Base-by-base conservation (phyloP, 139 green algal species). In the Chlorella sp. region DNA sequence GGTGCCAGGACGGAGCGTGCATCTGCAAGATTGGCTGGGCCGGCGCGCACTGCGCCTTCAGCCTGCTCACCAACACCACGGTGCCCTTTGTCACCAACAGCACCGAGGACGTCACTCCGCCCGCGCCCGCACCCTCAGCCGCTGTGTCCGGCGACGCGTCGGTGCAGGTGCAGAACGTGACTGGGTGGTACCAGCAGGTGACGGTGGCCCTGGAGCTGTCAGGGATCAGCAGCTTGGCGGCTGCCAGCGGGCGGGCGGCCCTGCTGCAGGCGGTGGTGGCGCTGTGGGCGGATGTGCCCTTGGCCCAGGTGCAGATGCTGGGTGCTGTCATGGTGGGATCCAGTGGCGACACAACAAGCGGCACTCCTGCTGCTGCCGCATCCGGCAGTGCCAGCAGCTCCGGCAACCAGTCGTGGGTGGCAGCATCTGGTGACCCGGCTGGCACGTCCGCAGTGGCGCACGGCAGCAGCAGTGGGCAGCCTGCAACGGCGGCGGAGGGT, bases 11-110 rank as follows among this genome's bases (percentile, higher is more conserved):
- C 14, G 61, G 61, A 26, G 3, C n/a, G 29, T 67, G 61, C 61
- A 67, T 67, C 61, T 67, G 61, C 61, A 67, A 67, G 61, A 26
- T 67, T 26, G 61, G 61, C 23, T 67, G 61, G 61, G 34, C 27
- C n/a, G 61, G 61, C 29, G 61, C 23, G 24, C n/a, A 67, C 61
- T 67, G 61, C n/a, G 33, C 61, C n/a, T 22, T 67, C 61, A 67
- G 61, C 61, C 27, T 67, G 33, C 23, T 67, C 24, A 5, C 2
- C 27, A 67, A 67, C 29, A 27, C 61, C 6, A 35, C 61, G 34
- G 61, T n/a, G n/a, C n/a, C n/a, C n/a, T n/a, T n/a, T n/a, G n/a
- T n/a, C 61, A 35, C n/a, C 61, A 67, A 35, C 61, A 35, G 6
- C 33, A 34, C 61, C 55, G 6, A 64, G 6, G 55, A 4, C 24